Base-by-base conservation (phyloP, 1,284 basidiomycete species). In the Microbotryum saponariae region DNA sequence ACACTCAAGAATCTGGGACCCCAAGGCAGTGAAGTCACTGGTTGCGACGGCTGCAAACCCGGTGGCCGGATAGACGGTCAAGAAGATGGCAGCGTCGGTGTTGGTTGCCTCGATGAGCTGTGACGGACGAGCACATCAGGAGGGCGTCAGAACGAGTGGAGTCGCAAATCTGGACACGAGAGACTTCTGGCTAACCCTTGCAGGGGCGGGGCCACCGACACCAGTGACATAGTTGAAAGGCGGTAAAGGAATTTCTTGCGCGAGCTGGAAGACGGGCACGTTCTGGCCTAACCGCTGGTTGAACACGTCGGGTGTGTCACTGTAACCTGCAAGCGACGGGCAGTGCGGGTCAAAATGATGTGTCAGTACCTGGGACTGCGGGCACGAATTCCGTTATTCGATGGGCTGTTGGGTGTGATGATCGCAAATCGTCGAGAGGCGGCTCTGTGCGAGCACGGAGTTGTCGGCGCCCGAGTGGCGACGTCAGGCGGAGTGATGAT, bases 81-180 rank as follows among this genome's bases (percentile, higher is more conserved):
- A 54, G 61, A 71, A 74, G 45, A 74, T 68, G 52, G 67, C 70
- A 12, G 73, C 73, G 59, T 70, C 68, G n/a, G 73, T 73, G 14
- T 52, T 31, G 8, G 71, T 71, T 29, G 54, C 48, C 44, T 70
- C 69, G 52, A 74, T 70, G 21, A 60, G 60, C 67, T 69, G 57
- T 23, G 20, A 23, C n/a, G 25, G 20, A 23, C n/a, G 25, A 23
- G 0, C 21, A 42, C 16, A 14, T 44, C 6, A 21, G 14, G 5
- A 54, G 21, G 27, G n/a, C 23, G 54, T 37, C 25, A 37, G 25
- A 37, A 33, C n/a, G 10, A 47, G 21, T 45, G 7, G 2, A 45
- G 49, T 31, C n/a, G 27, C 18, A 14, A 8, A 53, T 6, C 42
- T 45, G 48, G 18, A 27, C 47, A 29, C 6, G 18, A 27, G 20